phyloP scores from a whole-genome alignment of 345 rosid genomes.

The Litchi chinensis region DNA sequence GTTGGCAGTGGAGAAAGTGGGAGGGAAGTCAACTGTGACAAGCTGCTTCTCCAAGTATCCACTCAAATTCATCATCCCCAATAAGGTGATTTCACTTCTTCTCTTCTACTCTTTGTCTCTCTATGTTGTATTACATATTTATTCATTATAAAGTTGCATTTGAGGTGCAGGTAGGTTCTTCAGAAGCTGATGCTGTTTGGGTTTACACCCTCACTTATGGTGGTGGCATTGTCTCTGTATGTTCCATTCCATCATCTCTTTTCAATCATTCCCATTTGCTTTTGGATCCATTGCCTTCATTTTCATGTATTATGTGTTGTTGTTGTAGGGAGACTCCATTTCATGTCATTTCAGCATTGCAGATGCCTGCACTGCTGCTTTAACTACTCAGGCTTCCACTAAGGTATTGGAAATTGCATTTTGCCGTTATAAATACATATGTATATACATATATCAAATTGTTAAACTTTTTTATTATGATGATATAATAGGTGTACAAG shows the following conservation, averaged over 20 bases:
- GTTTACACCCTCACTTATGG: conserved; percentile 88
- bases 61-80: conserved; percentile 83
- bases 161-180: conserved; percentile 67
- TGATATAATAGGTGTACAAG: conserved; percentile 64
- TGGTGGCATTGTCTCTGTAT: conserved; percentile 93
- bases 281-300: neutral
- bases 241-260: conserved; percentile 10
- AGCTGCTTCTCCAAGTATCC: conserved; percentile 85
- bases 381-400: conserved; percentile 92
- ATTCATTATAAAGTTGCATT: neutral
- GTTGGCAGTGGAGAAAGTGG: no score
- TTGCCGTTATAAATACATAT: neutral
- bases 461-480: conserved; percentile 20
- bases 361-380: conserved; percentile 71
- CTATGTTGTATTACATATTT: no score
- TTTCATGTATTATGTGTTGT: neutral
- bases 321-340: conserved; percentile 60
- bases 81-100: conserved; percentile 39
- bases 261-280: neutral
- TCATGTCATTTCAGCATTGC: conserved; percentile 63
- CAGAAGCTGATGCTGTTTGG: conserved; percentile 77
- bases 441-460: neutral
- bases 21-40: conserved; percentile 73
- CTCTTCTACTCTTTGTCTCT: no score
- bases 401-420: conserved; percentile 51